Evolutionary conservation across 2,329 filamentous ascomycete species (phyloP).

Genomic region (Ceratocystis albifundus): DNA sequence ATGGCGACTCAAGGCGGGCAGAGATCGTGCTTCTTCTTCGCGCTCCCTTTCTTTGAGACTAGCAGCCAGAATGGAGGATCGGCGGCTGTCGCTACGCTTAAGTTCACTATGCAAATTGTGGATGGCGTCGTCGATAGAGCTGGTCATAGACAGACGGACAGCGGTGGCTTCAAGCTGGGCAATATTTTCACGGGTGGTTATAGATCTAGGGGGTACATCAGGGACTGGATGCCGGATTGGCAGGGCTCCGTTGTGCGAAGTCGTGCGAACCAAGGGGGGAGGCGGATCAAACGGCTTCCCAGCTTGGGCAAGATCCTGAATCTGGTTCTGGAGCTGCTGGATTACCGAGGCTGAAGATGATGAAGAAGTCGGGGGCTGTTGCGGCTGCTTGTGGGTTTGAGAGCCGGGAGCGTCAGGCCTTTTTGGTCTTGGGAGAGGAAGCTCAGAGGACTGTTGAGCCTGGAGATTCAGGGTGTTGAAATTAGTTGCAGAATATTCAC

Average conservation of each 20-base stretch:
- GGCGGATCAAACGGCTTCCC: slow-evolving; percentile 23
- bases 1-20: slow-evolving; percentile 33
- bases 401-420: not conserved
- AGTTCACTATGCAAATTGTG: slow-evolving; percentile 59
- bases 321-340: slow-evolving; percentile 24
- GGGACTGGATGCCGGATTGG: slow-evolving; percentile 48
- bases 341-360: slow-evolving; percentile 22
- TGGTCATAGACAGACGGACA: slow-evolving; percentile 60
- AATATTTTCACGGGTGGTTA: slow-evolving; percentile 54
- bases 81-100: slow-evolving; percentile 56
- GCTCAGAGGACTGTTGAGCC: not conserved
- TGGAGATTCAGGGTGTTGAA: slow-evolving; percentile 7
- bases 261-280: slow-evolving; percentile 39
- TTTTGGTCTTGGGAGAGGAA: not conserved
- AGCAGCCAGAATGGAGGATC: slow-evolving; percentile 49
- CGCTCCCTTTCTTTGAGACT: slow-evolving; percentile 30
- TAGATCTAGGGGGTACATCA: slow-evolving; percentile 50
- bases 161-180: slow-evolving; percentile 64
- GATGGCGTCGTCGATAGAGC: slow-evolving; percentile 68
- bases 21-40: slow-evolving; percentile 14
- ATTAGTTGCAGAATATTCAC: slow-evolving; percentile 9
- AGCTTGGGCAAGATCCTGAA: slow-evolving; percentile 13
- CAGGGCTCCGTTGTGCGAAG: slow-evolving; percentile 34
- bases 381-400: not conserved
- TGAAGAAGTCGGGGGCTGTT: not conserved